phyloP scores from a whole-genome alignment of 768 basidiomycete species.

The Phlebiopsis gigantea region DNA sequence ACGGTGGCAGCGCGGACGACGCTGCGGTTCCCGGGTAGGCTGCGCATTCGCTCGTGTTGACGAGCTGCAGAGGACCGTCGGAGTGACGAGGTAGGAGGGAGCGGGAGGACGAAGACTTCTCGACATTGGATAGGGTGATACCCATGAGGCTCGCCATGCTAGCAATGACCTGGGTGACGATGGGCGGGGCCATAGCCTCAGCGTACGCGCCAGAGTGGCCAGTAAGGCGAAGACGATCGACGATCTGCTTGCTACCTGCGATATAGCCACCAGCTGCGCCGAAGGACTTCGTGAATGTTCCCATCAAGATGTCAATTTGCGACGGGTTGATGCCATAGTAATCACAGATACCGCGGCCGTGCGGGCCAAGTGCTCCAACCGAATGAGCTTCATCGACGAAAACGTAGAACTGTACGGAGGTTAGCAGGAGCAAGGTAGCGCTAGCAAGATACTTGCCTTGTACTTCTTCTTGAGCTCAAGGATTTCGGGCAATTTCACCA shows the following conservation, averaged over 20 bases:
- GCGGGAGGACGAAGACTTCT: constrained; percentile 27
- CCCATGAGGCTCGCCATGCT: constrained; percentile 99
- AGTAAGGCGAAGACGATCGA: constrained; percentile 75
- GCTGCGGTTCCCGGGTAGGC: constrained; percentile 69
- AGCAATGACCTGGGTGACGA: constrained; percentile 85
- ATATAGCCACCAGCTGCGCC: constrained; percentile 95
- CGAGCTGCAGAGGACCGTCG: constrained; percentile 20
- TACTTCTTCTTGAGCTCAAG: constrained; percentile 89
- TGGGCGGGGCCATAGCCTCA: constrained; percentile 86
- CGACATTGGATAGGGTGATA: constrained; percentile 34
- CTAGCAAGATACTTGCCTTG: constrained; percentile 53
- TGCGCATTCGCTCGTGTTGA: constrained; percentile 35
- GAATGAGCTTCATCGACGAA: constrained; percentile 98
- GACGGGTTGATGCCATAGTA: constrained; percentile 85
- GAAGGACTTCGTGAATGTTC: constrained; percentile 95
- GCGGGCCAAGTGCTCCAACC: constrained; percentile 90
- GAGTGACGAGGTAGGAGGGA: constrained; percentile 28
- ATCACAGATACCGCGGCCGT: constrained; percentile 92
- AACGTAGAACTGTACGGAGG: constrained; percentile 72
- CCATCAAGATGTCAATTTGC: constrained; percentile 91
- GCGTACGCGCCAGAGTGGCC: constrained; percentile 84
- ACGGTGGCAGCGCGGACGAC: constrained; percentile 58
- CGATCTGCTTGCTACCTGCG: constrained; percentile 72
- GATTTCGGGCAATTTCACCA: constrained; percentile 78
- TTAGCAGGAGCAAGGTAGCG: neutral